These are phyloP conservation scores for Vitis hybrid DNA, from an alignment of 177 flowering plant genomes.

Conservation along the genomic window DNA sequence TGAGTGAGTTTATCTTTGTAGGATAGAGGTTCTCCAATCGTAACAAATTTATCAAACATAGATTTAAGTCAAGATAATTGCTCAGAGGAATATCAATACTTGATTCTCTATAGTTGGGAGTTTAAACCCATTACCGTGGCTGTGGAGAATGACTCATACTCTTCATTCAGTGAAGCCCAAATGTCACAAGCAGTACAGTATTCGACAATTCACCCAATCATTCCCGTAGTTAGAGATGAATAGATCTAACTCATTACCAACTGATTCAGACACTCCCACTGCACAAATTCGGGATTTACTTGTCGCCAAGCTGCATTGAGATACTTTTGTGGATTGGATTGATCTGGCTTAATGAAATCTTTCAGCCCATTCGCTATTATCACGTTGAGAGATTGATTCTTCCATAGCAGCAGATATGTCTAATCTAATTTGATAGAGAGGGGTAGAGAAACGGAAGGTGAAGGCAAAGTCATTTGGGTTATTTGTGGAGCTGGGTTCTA, in stretches of 20 bases:
- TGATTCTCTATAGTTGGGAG: neutral
- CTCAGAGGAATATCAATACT: neutral
- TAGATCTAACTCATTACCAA: neutral
- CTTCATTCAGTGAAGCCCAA: neutral
- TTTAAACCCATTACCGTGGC: neutral
- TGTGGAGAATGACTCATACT: neutral
- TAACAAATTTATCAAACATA: neutral
- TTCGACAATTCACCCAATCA: neutral
- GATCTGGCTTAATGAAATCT: neutral
- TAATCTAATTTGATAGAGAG: too few species aligned
- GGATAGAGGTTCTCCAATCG: neutral
- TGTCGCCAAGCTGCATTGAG: neutral
- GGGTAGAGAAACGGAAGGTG: too few species aligned
- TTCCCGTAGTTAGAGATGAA: neutral
- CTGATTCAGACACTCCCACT: neutral
- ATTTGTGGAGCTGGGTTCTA: too few species aligned
- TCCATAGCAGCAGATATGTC: neutral
- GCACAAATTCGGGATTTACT: neutral
- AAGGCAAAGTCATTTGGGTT: too few species aligned
- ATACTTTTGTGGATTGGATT: neutral
- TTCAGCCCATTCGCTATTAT: neutral
- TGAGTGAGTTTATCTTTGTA: neutral
- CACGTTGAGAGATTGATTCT: neutral
- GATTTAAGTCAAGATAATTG: neutral
- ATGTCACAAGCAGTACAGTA: neutral